Conservation (phyloP, 352 stramenopile genomes). For the Phytophthora citrophthora region DNA sequence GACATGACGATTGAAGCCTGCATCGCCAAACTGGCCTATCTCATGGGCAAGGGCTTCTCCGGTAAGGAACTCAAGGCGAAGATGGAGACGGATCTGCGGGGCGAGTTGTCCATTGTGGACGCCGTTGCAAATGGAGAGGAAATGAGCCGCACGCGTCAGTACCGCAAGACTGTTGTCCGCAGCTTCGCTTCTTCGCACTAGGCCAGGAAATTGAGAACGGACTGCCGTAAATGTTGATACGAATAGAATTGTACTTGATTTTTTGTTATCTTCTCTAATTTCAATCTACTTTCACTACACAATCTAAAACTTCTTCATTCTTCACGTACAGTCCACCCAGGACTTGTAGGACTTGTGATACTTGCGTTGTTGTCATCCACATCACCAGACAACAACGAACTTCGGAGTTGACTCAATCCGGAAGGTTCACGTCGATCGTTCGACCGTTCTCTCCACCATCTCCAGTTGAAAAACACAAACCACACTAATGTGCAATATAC, state of each 20-base stretch:
- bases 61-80: constrained; percentile 72
- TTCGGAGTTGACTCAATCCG: constrained; percentile 20
- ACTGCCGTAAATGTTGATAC: constrained; percentile 26
- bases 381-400: constrained; percentile 23
- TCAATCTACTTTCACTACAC: constrained; percentile 3
- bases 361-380: constrained; percentile 11
- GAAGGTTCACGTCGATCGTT: constrained; percentile 18
- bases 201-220: constrained; percentile 14
- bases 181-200: constrained; percentile 72
- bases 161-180: constrained; percentile 79
- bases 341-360: constrained; percentile 24
- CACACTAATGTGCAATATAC: constrained; percentile 50
- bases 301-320: constrained; percentile 6
- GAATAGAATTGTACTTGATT: constrained; percentile 33
- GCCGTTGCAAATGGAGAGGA: constrained; percentile 69
- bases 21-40: constrained; percentile 94
- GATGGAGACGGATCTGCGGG: constrained; percentile 86
- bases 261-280: constrained; percentile 8
- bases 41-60: constrained; percentile 91
- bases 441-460: constrained; percentile 43
- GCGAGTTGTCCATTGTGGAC: constrained; percentile 81
- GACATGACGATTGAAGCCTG: constrained; percentile 98
- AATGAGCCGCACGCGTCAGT: constrained; percentile 64
- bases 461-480: constrained; percentile 48
- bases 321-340: constrained; percentile 3